Conservation (phyloP, 1,284 basidiomycete genomes). For the Violaceomyces palustris region DNA sequence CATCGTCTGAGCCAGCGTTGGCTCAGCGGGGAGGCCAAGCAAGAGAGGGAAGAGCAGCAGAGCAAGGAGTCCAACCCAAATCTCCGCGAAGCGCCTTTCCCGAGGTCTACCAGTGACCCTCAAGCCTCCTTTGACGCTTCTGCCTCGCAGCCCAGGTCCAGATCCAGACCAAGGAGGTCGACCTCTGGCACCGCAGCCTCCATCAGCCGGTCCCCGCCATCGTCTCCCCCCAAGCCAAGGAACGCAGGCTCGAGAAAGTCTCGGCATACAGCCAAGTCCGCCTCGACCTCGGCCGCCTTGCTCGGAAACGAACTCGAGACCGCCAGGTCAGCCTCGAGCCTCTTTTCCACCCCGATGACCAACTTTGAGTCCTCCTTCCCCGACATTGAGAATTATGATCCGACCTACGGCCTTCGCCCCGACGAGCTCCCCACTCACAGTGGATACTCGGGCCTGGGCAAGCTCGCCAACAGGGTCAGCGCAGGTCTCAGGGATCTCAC, state of each 20-base stretch:
- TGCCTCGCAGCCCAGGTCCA: slow-evolving; percentile 10
- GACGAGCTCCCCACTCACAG: slow-evolving; percentile 59
- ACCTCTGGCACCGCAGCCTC: too few relatives aligned
- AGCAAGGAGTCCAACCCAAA: neutral
- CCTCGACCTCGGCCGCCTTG: too few relatives aligned
- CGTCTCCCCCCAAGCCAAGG: too few relatives aligned
- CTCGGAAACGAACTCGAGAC: too few relatives aligned
- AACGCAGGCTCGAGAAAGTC: slow-evolving; percentile 10
- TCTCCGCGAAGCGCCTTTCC: slow-evolving; percentile 4
- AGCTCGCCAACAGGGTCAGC: slow-evolving; percentile 19
- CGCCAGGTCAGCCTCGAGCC: slow-evolving; percentile 14
- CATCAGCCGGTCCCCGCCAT: too few relatives aligned
- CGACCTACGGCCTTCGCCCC: slow-evolving; percentile 86
- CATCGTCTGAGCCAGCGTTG: slow-evolving; percentile 92
- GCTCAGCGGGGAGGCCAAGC: slow-evolving; percentile 57
- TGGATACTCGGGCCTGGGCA: slow-evolving; percentile 65
- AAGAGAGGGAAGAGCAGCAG: slow-evolving; percentile 12
- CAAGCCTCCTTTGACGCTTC: slow-evolving; percentile 7
- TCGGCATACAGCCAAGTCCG: too few relatives aligned
- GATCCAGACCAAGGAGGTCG: slow-evolving; percentile 4
- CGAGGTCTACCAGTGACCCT: slow-evolving; percentile 19
- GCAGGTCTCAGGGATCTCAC: slow-evolving; percentile 28
- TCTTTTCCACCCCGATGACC: too few relatives aligned
- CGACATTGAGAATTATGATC: slow-evolving; percentile 79
- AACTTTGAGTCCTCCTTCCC: slow-evolving; percentile 22